Percentiles rank a stretch among this genome's conserved stretches.
Conservation (phyloP, 495 filamentous ascomycete species). For the Friedmanniomyces endolithicus region DNA sequence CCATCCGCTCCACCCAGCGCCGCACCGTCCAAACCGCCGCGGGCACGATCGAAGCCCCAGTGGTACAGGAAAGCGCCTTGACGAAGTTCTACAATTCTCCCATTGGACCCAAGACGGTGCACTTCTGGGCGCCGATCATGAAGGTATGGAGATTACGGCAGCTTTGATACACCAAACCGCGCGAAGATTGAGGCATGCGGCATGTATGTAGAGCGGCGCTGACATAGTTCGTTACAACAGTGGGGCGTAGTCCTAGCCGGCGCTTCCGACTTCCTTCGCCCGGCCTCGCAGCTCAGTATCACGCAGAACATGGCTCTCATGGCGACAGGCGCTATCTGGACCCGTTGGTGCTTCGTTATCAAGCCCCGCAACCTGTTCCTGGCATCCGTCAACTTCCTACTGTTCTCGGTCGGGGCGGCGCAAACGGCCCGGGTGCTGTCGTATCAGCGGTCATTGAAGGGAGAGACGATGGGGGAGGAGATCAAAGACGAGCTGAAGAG, state of each 20-base stretch:
- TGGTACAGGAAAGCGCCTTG: conserved; percentile 40
- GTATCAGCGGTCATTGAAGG: conserved; percentile 52
- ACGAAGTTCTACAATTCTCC: conserved; percentile 76
- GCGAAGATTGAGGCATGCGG: background rate
- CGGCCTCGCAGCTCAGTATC: conserved; percentile 81
- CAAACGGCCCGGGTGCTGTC: conserved; percentile 66
- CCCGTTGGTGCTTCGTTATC: conserved; percentile 95
- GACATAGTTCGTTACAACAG: conserved; percentile 31
- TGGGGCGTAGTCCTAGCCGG: conserved; percentile 89
- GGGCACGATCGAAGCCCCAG: conserved; percentile 35
- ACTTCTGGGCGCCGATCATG: conserved; percentile 98
- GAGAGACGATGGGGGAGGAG: conserved; percentile 26
- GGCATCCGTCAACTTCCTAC: conserved; percentile 96
- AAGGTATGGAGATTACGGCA: conserved; percentile 47
- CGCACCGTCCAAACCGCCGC: conserved; percentile 52
- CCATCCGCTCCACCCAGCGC: conserved; percentile 37
- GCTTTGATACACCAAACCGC: background rate
- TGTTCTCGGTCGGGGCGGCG: conserved; percentile 69
- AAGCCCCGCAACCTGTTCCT: conserved; percentile 67
- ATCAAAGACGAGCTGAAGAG: conserved; percentile 38
- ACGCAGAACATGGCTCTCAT: conserved; percentile 82
- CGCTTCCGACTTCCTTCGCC: conserved; percentile 79
- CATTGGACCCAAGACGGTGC: conserved; percentile 85
- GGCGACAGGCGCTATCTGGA: conserved; percentile 92
- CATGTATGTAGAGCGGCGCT: background rate